phyloP scores from a whole-genome alignment of 192 early-diverging fungal genomes.

The Gryganskiella cystojenkinii region DNA sequence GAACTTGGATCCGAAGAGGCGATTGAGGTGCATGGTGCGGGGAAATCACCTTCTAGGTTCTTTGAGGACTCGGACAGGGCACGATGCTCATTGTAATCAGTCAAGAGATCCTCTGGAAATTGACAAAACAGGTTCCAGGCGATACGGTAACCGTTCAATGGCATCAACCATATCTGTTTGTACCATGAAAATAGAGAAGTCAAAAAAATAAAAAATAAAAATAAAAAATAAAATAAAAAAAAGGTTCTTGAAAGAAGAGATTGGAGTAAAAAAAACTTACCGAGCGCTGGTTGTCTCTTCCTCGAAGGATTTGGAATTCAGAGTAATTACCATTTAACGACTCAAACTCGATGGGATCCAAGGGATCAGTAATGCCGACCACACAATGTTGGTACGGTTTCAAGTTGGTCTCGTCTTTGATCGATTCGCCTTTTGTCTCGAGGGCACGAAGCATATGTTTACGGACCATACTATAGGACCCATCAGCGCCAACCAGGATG shows the following conservation, averaged over 20 bases:
- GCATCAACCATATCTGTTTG: slow-evolving; percentile 13
- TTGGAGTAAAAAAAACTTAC: not conserved
- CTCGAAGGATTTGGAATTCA: slow-evolving; percentile 12
- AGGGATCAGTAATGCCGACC: slow-evolving; percentile 1
- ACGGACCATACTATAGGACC: slow-evolving; percentile 4
- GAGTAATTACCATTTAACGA: not conserved
- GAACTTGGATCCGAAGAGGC: not conserved
- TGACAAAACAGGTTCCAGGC: slow-evolving; percentile 14
- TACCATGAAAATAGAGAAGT: not conserved
- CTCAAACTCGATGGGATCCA: slow-evolving; percentile 15
- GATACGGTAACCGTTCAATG: slow-evolving; percentile 9
- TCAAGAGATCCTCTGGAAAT: slow-evolving; percentile 3
- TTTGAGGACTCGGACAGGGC: not conserved
- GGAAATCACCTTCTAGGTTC: not conserved
- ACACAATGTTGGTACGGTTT: slow-evolving; percentile 12
- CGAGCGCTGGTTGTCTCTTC: not conserved
- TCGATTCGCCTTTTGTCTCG: not conserved
- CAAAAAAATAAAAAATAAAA: not conserved
- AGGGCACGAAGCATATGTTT: not conserved
- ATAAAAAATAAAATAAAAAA: not conserved
- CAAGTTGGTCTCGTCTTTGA: not conserved
- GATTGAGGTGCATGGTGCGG: not conserved
- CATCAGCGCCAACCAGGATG: slow-evolving; percentile 12
- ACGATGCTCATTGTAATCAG: not conserved
- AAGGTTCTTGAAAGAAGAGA: not conserved